Evolutionary conservation across 2,329 filamentous ascomycete species (phyloP).

Genomic region (Claviceps africana): DNA sequence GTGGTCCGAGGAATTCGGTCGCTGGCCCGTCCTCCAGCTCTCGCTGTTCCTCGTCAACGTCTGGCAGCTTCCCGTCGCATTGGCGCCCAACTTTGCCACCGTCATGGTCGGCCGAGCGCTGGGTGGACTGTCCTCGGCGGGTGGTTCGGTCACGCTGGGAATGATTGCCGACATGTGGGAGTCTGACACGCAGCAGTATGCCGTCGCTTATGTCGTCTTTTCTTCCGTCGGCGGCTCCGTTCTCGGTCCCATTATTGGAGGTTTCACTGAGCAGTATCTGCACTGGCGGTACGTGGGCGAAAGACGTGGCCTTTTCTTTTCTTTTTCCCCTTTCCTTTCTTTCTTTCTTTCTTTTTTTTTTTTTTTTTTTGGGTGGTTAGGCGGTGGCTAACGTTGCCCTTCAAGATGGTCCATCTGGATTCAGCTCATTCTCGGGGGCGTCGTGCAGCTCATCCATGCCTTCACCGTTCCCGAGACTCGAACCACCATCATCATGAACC

Average conservation of each 20-base stretch:
- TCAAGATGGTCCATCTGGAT: constrained; percentile 79
- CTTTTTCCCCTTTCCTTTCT: not conserved
- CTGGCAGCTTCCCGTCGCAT: constrained; percentile 57
- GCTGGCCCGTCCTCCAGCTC: constrained; percentile 60
- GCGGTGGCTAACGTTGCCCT: no score
- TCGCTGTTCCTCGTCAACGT: constrained; percentile 65
- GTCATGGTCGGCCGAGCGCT: constrained; percentile 57
- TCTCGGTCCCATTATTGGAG: constrained; percentile 64
- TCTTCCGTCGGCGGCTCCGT: constrained; percentile 68
- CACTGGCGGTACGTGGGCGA: constrained; percentile 41
- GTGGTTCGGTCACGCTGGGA: constrained; percentile 58
- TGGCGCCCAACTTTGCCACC: constrained; percentile 59
- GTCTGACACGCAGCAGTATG: constrained; percentile 57
- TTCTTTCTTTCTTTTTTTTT: not conserved
- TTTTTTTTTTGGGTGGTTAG: not conserved
- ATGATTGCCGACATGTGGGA: constrained; percentile 68
- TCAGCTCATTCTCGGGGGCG: constrained; percentile 62
- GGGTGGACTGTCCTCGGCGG: constrained; percentile 56
- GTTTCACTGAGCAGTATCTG: constrained; percentile 54
- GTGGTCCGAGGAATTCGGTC: constrained; percentile 72
- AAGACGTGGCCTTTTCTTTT: not conserved
- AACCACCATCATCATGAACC: constrained; percentile 63
- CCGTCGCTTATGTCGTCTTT: constrained; percentile 63
- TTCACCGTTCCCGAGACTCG: constrained; percentile 65
- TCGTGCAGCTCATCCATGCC: constrained; percentile 53